Evolutionary conservation across 306 rosid genomes (phyloP).

Genomic region (Glycine latifolia): DNA sequence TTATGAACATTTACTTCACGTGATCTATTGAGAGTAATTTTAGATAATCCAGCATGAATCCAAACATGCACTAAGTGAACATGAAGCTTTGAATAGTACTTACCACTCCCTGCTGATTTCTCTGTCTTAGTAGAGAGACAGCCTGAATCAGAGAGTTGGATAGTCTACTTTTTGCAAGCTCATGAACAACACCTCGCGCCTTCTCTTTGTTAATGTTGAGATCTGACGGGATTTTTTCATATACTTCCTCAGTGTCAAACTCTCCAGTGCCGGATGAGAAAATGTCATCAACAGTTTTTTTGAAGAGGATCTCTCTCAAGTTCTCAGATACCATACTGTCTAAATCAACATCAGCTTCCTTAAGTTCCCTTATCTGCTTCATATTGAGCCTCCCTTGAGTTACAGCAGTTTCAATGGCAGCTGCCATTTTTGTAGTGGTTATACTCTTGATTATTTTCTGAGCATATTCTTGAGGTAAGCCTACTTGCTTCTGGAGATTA

Average conservation of each 20-base stretch:
- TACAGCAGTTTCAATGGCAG: constrained; percentile 93
- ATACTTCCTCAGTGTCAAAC: constrained; percentile 93
- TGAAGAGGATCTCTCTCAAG: constrained; percentile 87
- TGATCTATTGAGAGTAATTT: neutral
- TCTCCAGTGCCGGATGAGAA: constrained; percentile 99
- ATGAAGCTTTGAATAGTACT: constrained; percentile 13
- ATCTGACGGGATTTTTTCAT: constrained; percentile 83
- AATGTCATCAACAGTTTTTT: constrained; percentile 87
- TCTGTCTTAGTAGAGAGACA: constrained; percentile 84
- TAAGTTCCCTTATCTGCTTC: constrained; percentile 95
- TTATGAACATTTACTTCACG: neutral
- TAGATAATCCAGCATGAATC: neutral
- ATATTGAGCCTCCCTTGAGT: constrained; percentile 88
- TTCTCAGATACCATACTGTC: constrained; percentile 90
- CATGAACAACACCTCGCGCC: constrained; percentile 70
- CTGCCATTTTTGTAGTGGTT: constrained; percentile 93
- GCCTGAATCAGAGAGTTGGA: constrained; percentile 92
- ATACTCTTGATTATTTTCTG: constrained; percentile 92
- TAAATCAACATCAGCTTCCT: constrained; percentile 81
- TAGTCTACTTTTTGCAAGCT: constrained; percentile 80
- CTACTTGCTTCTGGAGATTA: constrained; percentile 84
- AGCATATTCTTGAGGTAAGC: constrained; percentile 87
- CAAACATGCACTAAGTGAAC: neutral
- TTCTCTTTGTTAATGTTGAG: constrained; percentile 84
- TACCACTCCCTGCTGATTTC: constrained; percentile 87